Evolutionary conservation across 768 basidiomycete genomes (phyloP).

Genomic region (Rhodocollybia butyracea): DNA sequence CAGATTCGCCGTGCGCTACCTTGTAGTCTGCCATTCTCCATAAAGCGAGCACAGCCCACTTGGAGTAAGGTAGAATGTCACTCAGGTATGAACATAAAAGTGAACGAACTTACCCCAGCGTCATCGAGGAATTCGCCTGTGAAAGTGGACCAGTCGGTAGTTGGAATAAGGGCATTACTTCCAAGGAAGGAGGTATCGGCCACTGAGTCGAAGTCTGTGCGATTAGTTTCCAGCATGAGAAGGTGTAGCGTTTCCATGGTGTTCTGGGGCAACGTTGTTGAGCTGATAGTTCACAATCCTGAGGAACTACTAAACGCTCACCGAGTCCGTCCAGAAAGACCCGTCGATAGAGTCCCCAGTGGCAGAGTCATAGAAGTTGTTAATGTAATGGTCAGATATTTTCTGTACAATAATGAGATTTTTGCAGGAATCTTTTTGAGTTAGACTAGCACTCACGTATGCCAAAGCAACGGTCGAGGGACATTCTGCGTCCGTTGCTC

Average conservation of each 20-base stretch:
- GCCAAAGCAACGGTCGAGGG: no score
- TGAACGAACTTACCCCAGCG: constrained; percentile 36
- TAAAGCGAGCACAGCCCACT: constrained; percentile 55
- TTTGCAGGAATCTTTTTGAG: no score
- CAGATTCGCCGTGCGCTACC: constrained; percentile 30
- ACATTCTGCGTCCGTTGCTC: no score
- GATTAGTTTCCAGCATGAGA: constrained; percentile 49
- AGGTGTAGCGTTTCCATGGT: constrained; percentile 55
- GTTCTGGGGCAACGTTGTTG: constrained; percentile 32
- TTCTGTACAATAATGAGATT: no score
- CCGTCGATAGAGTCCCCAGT: constrained; percentile 44
- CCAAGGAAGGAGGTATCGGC: constrained; percentile 47
- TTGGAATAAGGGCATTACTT: constrained; percentile 32
- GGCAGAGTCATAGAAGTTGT: constrained; percentile 33
- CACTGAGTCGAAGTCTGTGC: constrained; percentile 32
- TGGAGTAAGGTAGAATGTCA: not conserved
- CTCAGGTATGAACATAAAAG: not conserved
- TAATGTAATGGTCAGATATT: not conserved
- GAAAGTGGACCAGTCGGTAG: constrained; percentile 40
- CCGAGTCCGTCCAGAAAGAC: constrained; percentile 56
- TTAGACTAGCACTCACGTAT: no score
- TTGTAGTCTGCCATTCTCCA: constrained; percentile 60
- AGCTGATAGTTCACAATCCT: not conserved
- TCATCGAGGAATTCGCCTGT: constrained; percentile 51
- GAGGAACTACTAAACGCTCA: constrained; percentile 18